Evolutionary conservation across 495 filamentous ascomycete species (phyloP), one percentile per base, ranked within the genome.

Genomic region (Neurospora sublineolata): DNA sequence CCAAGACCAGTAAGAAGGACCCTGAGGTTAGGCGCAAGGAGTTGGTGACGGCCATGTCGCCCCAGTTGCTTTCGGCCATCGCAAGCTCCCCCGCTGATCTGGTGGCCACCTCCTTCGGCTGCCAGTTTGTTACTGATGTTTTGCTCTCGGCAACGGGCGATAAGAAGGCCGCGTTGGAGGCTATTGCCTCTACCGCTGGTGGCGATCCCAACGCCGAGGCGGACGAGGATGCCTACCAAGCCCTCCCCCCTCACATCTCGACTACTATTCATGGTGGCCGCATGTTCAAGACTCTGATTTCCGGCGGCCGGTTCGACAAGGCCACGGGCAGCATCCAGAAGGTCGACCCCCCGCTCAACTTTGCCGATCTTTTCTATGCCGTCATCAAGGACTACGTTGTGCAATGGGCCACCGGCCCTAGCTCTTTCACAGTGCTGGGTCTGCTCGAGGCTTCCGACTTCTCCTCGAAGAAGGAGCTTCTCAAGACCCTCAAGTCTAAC

Each of bases 1-100:
- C 88, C 73, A 87, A 85, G 37, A 95, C 93, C 16, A 96, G 93
- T 70, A 99, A 97, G 83, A 99, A 99, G 79, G 92, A 96, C 71
- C 84, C 92, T 3, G 88, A 87, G 18, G 80, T 87, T 41, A 88
- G 96, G 39, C 89, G 90, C 68, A 85, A 88, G 72, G 96, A 97
- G 76, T 84, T 98, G 41, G 83, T 92, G 42, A 87, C 87, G 70
- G 86, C 88, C 38, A 77, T 94, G 37, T 91, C 91, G 0, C 84
- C 87, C 20, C 80, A 87, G 6, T 81, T 97, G 2, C 84, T 99
- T 11, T 84, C 88, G 14, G 86, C 92, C 18, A 91, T 97, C 70
- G 86, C 87, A 5, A 83, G 86, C 4, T 86, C 89, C n/a, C 87
- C 92, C 4, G 82, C 84, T 12, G 85, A 88, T 27, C 81, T 98